Percentiles rank a stretch among this genome's conserved stretches.
Conservation (phyloP, 331 rosid genomes). For the Spiraea crenata region DNA sequence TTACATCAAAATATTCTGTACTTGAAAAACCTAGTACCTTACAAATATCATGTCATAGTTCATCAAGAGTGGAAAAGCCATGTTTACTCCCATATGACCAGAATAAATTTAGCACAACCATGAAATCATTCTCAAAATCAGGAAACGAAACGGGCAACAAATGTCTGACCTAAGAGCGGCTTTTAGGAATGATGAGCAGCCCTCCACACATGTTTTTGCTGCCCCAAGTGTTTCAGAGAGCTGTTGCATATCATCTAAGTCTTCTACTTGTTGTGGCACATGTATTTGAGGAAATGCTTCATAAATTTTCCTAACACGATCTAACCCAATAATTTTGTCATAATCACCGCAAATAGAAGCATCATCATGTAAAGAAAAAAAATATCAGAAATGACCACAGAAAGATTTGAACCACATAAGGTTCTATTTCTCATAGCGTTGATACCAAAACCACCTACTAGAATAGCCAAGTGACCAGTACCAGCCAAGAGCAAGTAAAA, state of each 20-base stretch:
- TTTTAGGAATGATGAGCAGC: conserved; percentile 86
- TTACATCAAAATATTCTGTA: too few relatives aligned
- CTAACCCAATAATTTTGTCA: conserved; percentile 48
- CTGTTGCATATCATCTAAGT: conserved; percentile 65
- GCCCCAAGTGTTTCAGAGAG: conserved; percentile 81
- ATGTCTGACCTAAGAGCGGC: conserved; percentile 77
- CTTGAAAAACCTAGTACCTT: too few relatives aligned
- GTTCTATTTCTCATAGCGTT: not conserved
- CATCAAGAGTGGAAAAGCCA: too few relatives aligned
- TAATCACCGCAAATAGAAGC: conserved; percentile 27
- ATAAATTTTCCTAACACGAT: conserved; percentile 66
- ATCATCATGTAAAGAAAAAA: conserved; percentile 3
- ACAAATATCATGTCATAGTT: too few relatives aligned
- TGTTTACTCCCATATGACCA: not conserved
- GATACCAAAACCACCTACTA: not conserved
- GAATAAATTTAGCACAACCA: not conserved
- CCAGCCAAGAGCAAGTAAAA: conserved; percentile 12
- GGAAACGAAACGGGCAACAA: conserved; percentile 9
- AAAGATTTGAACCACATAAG: conserved; percentile 16
- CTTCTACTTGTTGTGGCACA: conserved; percentile 67
- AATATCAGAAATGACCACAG: conserved; percentile 12
- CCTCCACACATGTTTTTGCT: conserved; percentile 84
- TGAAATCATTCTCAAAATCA: conserved; percentile 1
- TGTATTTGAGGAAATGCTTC: conserved; percentile 65
- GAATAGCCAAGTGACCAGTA: conserved; percentile 21